Evolutionary conservation across 2,329 filamentous ascomycete genomes (phyloP), one percentile per base, ranked within the genome.

Genomic region (Epichloe aotearoae): DNA sequence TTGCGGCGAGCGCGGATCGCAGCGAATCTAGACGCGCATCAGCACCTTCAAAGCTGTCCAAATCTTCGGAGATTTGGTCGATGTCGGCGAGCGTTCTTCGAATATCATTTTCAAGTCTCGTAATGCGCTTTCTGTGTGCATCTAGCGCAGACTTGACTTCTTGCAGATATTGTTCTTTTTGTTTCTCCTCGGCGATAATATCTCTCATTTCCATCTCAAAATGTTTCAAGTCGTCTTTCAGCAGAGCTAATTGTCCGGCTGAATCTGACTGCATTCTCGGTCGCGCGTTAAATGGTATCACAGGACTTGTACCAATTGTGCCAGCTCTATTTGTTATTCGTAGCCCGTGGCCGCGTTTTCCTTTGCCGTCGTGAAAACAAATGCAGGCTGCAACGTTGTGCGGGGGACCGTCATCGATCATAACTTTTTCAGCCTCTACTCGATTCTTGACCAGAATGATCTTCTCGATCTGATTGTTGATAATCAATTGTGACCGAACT

Each of bases 401-500:
- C 1, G 83, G 81, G 81, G 68, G 66, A 4, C 71, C 71, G 40
- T 69, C 73, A 49, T 75, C 73, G 53, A 84, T 80, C 76, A 95
- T 86, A 44, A 86, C 76, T 4, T 73, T 69, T 42, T 83, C 73
- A 1, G 84, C 93, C 51, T 87, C 77, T 1, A 73, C 66, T 30
- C 86, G 73, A 33, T 83, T 73, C 50, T 82, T 73, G 50, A 96
- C 80, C 1, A 98, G 73, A 5, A 95, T 79, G 7, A 84, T 80
- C 64, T 96, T 90, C 54, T 98, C 93, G 49, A 96, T 88, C 6
- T 71, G 69, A 58, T 88, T 77, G 54, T 83, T 84, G 63, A 97
- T 93, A 60, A 98, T 84, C 45, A 97, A 71, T 53, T 89, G 83
- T 54, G 88, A 85, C 47, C 82, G 82, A 19, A 96, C 83, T 42